Conservation (phyloP, 345 rosid species). For the Brassica juncea region DNA sequence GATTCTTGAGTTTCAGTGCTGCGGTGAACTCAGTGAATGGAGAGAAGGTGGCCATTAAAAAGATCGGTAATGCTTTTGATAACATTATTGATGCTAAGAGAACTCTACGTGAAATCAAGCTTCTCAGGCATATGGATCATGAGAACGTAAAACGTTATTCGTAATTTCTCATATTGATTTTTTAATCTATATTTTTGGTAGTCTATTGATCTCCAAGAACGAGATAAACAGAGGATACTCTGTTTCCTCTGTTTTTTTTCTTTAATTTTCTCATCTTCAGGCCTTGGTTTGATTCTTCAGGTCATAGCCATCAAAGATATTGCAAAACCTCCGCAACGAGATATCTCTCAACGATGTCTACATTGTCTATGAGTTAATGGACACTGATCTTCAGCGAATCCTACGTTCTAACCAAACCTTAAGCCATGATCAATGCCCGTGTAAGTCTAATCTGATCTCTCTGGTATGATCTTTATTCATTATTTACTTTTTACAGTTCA, state of each 20-base stretch:
- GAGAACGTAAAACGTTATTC: slow-evolving; percentile 64
- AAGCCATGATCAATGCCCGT: not conserved
- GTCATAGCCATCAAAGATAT: slow-evolving; percentile 72
- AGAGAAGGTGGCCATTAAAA: slow-evolving; percentile 95
- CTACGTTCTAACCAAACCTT: not conserved
- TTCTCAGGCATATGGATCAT: slow-evolving; percentile 90
- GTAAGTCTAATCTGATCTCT: not conserved
- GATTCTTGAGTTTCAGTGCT: slow-evolving; percentile 14
- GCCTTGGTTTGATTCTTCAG: slow-evolving; percentile 44
- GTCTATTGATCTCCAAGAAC: not conserved
- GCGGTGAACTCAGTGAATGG: slow-evolving; percentile 79
- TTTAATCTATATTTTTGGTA: not conserved
- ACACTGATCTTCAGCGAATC: not conserved
- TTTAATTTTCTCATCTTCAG: not conserved
- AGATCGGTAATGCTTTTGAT: slow-evolving; percentile 95
- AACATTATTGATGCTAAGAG: slow-evolving; percentile 40
- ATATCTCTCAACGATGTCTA: not conserved
- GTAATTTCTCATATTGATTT: not conserved
- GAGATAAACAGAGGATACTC: not conserved
- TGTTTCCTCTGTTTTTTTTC: not conserved
- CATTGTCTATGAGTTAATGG: not conserved
- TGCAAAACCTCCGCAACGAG: not conserved
- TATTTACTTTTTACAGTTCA: not conserved
- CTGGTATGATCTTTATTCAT: not conserved
- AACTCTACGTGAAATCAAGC: slow-evolving; percentile 91